A percentile compares a stretch with the other conserved stretches of the same genome.
These are phyloP conservation scores for Chlorella vulgaris DNA, from an alignment of 139 green algal genomes.

Conservation along the genomic window DNA sequence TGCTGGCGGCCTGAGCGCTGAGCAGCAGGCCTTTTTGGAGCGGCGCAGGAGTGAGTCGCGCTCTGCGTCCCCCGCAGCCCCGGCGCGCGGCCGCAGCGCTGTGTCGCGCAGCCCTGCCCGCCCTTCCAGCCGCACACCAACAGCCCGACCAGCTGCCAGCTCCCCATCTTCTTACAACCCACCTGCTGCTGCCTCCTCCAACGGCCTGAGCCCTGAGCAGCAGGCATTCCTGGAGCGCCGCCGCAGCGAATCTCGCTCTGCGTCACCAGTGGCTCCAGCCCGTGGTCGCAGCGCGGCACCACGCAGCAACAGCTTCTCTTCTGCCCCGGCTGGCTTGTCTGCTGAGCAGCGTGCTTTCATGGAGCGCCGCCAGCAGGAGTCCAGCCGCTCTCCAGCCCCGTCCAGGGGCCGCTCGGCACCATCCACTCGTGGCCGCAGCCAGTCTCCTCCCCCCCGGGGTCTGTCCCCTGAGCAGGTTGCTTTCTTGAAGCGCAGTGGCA, in stretches of 20 bases:
- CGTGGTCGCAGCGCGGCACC: neutral
- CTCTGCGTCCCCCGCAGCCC: neutral
- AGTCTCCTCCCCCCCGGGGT: neutral
- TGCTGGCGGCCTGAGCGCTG: neutral
- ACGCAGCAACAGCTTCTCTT: neutral
- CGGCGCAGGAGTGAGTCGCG: neutral
- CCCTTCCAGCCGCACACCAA: neutral
- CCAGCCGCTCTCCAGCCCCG: neutral
- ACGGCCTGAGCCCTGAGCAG: neutral
- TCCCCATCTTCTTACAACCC: neutral
- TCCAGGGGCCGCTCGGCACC: no score
- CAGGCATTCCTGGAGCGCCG: constrained; percentile 1
- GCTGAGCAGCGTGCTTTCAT: neutral
- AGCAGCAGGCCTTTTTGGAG: neutral
- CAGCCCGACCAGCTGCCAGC: neutral
- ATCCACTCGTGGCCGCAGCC: neutral
- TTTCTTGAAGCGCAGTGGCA: neutral
- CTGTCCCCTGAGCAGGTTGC: neutral
- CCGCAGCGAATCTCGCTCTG: neutral
- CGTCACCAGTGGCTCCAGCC: neutral
- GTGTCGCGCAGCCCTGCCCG: no score
- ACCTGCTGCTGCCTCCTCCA: neutral
- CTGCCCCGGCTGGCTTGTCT: neutral
- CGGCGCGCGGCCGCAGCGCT: neutral
- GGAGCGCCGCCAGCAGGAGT: neutral